Evolutionary conservation across 2,329 filamentous ascomycete species (phyloP).

Genomic region (Exophiala xenobiotica): DNA sequence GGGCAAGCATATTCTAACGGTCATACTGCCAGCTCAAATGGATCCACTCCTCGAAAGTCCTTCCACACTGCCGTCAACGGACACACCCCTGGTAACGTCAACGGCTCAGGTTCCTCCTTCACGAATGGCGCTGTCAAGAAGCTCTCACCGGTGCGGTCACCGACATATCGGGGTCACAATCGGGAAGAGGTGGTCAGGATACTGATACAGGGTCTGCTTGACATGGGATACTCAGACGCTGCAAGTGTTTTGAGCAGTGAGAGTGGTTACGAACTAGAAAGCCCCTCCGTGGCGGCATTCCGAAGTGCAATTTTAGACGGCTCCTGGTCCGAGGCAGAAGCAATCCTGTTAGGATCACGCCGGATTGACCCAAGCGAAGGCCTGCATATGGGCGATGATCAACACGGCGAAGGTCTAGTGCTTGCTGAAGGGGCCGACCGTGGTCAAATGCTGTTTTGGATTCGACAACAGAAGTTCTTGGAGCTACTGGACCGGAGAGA

Average conservation of each 20-base stretch:
- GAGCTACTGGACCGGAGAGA: conserved; percentile 80
- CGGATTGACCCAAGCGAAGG: conserved; percentile 46
- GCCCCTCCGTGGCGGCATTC: conserved; percentile 80
- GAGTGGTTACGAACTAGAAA: conserved; percentile 87
- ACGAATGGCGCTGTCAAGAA: conserved; percentile 42
- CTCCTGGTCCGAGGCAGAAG: conserved; percentile 81
- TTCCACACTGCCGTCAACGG: conserved; percentile 55
- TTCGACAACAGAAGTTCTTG: conserved; percentile 92
- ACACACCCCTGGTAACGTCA: conserved; percentile 43
- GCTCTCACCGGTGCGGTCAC: conserved; percentile 30
- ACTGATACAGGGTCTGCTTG: conserved; percentile 83
- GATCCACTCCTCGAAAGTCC: conserved; percentile 52
- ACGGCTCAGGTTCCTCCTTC: conserved; percentile 39
- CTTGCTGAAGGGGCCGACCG: conserved; percentile 73
- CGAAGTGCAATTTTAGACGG: conserved; percentile 76
- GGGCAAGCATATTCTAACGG: conserved; percentile 55
- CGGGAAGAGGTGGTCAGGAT: conserved; percentile 91
- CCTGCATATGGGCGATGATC: conserved; percentile 37
- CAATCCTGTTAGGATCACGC: conserved; percentile 63
- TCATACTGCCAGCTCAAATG: conserved; percentile 57
- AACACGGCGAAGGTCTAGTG: conserved; percentile 57
- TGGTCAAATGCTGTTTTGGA: conserved; percentile 78
- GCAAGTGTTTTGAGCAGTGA: conserved; percentile 73
- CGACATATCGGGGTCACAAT: conserved; percentile 77
- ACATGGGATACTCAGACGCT: conserved; percentile 80